Base-by-base conservation (phyloP, 345 rosid genomes). In the Salix exigua region DNA sequence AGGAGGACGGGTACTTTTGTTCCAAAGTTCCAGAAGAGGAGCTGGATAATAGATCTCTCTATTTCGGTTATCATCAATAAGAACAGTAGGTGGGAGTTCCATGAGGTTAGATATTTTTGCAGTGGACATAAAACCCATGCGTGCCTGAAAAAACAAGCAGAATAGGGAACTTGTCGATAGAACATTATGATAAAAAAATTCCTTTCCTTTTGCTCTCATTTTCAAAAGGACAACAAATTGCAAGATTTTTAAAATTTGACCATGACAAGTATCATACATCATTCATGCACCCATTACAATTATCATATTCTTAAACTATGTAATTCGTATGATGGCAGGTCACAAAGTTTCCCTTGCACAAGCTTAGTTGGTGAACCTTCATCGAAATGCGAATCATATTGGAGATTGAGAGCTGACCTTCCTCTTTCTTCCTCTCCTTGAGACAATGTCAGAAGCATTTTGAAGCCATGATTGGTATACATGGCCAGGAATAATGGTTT, bases 401-500 rank as follows among this genome's bases (percentile, higher is more conserved):
- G 61, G 71, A 77, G 37, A 64, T 46, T 16, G 71, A 55, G 53
- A 17, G 64, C 38, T 31, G 63, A 91, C 97, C 93, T 88, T 91
- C 80, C 85, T 89, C 78, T 84, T 88, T 83, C 83, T 84, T 77
- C 88, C 85, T 77, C 85, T 83, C 81, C 84, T 85, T 17, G 88
- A 82, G 68, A 86, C 73, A 83, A 88, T 80, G 81, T 87, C 85
- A 71, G 91, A 88, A 79, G 96, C 25, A 82, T 88, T 79, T 70
- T 89, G 90, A 60, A 91, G 89, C 98, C 97, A 91, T 76, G 91
- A 82, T 79, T 88, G 96, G 85, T 91, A 93, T 11, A 78, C 70
- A 72, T 79, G 85, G 69, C 90, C 91, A 63, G 97, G 83, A 72
- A 93, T 85, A 23, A 89, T 82, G 71, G 88, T 91, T 76, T 88